Conservation (phyloP, 306 rosid genomes). For the Urtica urens region DNA sequence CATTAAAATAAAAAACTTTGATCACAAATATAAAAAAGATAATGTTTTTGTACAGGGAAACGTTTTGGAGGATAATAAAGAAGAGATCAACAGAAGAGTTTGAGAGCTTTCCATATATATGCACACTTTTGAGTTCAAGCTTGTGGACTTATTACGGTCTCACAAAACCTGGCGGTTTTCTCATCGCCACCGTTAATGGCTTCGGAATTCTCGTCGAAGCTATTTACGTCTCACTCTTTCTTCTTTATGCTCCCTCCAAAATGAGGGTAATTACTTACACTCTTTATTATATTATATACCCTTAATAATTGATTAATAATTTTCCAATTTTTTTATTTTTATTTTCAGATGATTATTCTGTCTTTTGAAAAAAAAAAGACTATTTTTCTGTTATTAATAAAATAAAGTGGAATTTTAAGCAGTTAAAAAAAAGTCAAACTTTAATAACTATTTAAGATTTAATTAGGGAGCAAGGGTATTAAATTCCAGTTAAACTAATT, state of each 20-base stretch:
- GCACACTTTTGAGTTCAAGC: slow-evolving; percentile 43
- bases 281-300: background rate
- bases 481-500: no score
- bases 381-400: no score
- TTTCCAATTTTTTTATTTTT: no score
- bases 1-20: background rate
- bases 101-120: slow-evolving; percentile 54
- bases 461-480: no score
- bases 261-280: slow-evolving; percentile 23
- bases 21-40: background rate
- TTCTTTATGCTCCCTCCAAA: slow-evolving; percentile 32
- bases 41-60: slow-evolving; percentile 9
- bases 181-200: slow-evolving; percentile 53
- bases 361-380: no score
- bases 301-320: no score
- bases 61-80: slow-evolving; percentile 42
- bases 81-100: slow-evolving; percentile 41
- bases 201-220: slow-evolving; percentile 44
- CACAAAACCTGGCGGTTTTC: slow-evolving; percentile 38
- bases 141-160: slow-evolving; percentile 68
- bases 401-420: no score
- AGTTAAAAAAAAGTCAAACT: no score
- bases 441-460: no score
- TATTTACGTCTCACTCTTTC: slow-evolving; percentile 37
- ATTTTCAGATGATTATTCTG: no score